Evolutionary conservation across 2,329 filamentous ascomycete species (phyloP).

Genomic region (Penicillium sp.): DNA sequence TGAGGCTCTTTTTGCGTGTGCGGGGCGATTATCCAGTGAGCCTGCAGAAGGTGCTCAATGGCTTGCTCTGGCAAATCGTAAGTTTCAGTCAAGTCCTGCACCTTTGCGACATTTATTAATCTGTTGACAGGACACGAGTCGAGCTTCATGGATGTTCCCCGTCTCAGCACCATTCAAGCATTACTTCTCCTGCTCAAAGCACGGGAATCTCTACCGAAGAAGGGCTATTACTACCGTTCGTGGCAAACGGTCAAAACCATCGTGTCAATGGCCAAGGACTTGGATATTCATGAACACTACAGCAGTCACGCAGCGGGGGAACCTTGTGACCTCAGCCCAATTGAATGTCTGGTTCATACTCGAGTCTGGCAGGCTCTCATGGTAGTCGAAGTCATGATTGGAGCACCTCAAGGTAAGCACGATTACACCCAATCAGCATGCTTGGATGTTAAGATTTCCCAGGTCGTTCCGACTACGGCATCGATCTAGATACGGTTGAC

Average conservation of each 20-base stretch:
- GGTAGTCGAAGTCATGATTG: constrained; percentile 84
- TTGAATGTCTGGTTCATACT: constrained; percentile 78
- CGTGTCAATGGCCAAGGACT: constrained; percentile 85
- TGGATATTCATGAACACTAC: constrained; percentile 82
- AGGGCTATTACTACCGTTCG: constrained; percentile 92
- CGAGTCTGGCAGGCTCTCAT: constrained; percentile 87
- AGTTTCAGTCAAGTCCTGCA: too few species aligned
- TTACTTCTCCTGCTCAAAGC: constrained; percentile 84
- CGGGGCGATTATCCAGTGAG: constrained; percentile 75
- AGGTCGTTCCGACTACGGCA: constrained; percentile 73
- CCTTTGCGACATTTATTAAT: too few species aligned
- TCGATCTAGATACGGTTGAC: constrained; percentile 70
- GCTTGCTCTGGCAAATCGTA: constrained; percentile 83
- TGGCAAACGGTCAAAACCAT: constrained; percentile 95
- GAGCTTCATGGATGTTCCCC: constrained; percentile 86
- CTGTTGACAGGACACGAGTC: constrained; percentile 69
- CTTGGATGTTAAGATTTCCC: neutral
- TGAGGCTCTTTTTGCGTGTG: constrained; percentile 86
- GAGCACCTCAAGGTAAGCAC: constrained; percentile 74
- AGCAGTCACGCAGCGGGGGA: constrained; percentile 68
- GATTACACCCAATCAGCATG: neutral
- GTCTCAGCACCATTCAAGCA: constrained; percentile 86
- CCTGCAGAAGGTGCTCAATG: constrained; percentile 82
- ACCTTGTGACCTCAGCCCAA: constrained; percentile 60
- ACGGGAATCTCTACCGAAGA: constrained; percentile 81